Percentiles rank a stretch among this genome's conserved stretches.
These are phyloP conservation scores for Didymella pomorum DNA, from an alignment of 2,329 filamentous ascomycete genomes.

Conservation along the genomic window DNA sequence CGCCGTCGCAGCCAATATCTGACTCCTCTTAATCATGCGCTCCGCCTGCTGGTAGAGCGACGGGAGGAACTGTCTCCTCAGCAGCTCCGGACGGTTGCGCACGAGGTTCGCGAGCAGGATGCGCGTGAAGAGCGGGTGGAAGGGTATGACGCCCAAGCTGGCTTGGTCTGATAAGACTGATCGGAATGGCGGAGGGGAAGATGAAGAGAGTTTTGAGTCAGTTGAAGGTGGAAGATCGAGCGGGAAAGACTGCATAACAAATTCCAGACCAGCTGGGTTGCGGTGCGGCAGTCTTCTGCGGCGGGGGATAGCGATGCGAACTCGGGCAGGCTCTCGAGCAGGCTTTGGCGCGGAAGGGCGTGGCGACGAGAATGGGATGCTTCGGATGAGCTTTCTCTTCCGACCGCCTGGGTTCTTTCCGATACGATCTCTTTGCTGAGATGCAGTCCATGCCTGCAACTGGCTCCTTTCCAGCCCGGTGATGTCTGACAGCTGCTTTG, in stretches of 20 bases:
- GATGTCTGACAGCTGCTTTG: neutral
- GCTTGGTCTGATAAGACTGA: neutral
- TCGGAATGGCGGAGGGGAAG: neutral
- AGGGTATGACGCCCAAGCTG: neutral
- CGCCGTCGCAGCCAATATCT: neutral
- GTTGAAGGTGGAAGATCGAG: no score
- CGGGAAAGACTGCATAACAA: neutral
- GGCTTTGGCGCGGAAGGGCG: neutral
- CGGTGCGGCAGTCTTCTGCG: neutral
- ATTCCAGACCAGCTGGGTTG: neutral
- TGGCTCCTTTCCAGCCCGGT: neutral
- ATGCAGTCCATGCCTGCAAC: neutral
- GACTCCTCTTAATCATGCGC: neutral
- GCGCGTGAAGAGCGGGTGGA: neutral
- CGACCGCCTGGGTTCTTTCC: neutral
- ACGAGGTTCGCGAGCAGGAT: neutral
- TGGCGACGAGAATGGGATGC: neutral
- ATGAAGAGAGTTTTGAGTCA: no score
- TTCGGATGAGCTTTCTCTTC: neutral
- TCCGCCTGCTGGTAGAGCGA: neutral
- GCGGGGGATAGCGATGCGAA: neutral
- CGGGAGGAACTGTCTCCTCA: neutral
- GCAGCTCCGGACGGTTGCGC: neutral
- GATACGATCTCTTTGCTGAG: neutral
- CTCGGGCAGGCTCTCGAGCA: neutral